Percentiles rank a stretch among this genome's conserved stretches.
Evolutionary conservation across 768 basidiomycete species (phyloP).

Genomic region (Asterophora lycoperdoides): DNA sequence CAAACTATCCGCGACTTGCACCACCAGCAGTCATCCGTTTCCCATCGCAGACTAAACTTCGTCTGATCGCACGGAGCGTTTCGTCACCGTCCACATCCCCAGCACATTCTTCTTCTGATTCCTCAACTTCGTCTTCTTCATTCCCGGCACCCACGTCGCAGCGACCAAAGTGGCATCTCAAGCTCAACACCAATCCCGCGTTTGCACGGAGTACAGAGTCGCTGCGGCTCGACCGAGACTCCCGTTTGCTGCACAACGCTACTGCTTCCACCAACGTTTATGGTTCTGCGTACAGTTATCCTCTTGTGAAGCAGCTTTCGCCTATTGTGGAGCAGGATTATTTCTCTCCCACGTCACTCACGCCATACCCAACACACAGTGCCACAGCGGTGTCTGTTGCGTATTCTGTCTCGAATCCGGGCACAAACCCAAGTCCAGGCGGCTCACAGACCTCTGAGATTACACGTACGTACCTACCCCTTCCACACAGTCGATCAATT

Average conservation of each 20-base stretch:
- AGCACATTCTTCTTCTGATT: slow-evolving; percentile 19
- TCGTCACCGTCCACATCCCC: slow-evolving; percentile 26
- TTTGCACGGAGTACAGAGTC: slow-evolving; percentile 38
- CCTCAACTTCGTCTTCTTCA: slow-evolving; percentile 19
- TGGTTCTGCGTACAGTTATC: slow-evolving; percentile 33
- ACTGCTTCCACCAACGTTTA: slow-evolving; percentile 29
- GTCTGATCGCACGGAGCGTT: slow-evolving; percentile 23
- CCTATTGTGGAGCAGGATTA: slow-evolving; percentile 67
- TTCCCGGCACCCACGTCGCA: slow-evolving; percentile 17
- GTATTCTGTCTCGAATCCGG: slow-evolving; percentile 12
- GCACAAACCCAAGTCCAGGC: slow-evolving; percentile 27
- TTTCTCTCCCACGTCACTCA: slow-evolving; percentile 42
- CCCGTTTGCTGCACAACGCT: slow-evolving; percentile 24
- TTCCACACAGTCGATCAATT: background rate
- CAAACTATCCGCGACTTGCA: slow-evolving; percentile 7
- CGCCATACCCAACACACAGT: slow-evolving; percentile 24
- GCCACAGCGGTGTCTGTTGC: slow-evolving; percentile 12
- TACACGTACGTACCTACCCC: slow-evolving; percentile 35
- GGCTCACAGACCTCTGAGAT: slow-evolving; percentile 37
- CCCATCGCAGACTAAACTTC: slow-evolving; percentile 14
- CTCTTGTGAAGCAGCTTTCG: slow-evolving; percentile 50
- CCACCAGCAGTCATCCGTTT: slow-evolving; percentile 22
- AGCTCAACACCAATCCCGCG: slow-evolving; percentile 24
- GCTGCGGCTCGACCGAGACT: slow-evolving; percentile 31
- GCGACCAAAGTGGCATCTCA: slow-evolving; percentile 25